Conservation (phyloP, 1,139 yeast species). For the Pichia norvegensis region DNA sequence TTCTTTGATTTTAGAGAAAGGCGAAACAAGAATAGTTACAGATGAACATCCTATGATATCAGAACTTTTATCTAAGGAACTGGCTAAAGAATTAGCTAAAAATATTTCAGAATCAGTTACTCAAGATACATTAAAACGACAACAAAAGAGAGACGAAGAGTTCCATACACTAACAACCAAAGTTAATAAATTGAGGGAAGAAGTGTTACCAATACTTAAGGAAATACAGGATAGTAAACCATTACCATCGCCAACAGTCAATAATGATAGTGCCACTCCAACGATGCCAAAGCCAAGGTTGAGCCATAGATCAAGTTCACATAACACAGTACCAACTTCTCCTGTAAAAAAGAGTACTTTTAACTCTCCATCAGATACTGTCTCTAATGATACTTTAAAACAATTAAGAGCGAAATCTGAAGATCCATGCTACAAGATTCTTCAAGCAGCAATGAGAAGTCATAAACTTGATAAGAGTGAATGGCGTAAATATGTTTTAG, state of each 20-base stretch:
- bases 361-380: background rate
- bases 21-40: constrained; percentile 8
- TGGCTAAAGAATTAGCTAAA: constrained; percentile 22
- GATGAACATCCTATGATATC: constrained; percentile 18
- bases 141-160: constrained; percentile 22
- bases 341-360: background rate
- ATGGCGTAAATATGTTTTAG: constrained; percentile 84
- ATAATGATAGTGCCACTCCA: background rate
- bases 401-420: constrained; percentile 84
- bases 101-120: constrained; percentile 15
- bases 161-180: constrained; percentile 40
- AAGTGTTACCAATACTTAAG: constrained; percentile 45
- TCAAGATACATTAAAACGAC: constrained; percentile 12
- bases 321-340: background rate
- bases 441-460: constrained; percentile 84
- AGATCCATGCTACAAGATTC: constrained; percentile 82
- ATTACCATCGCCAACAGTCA: constrained; percentile 41
- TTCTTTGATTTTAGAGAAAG: constrained; percentile 36
- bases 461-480: constrained; percentile 75
- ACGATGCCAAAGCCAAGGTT: background rate
- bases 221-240: constrained; percentile 49
- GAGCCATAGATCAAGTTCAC: background rate
- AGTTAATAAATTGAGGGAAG: constrained; percentile 43
- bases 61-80: constrained; percentile 21
- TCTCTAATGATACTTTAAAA: constrained; percentile 61